These are phyloP conservation scores for Camillea tinctor DNA, from an alignment of 2,329 filamentous ascomycete species.

Conservation along the genomic window DNA sequence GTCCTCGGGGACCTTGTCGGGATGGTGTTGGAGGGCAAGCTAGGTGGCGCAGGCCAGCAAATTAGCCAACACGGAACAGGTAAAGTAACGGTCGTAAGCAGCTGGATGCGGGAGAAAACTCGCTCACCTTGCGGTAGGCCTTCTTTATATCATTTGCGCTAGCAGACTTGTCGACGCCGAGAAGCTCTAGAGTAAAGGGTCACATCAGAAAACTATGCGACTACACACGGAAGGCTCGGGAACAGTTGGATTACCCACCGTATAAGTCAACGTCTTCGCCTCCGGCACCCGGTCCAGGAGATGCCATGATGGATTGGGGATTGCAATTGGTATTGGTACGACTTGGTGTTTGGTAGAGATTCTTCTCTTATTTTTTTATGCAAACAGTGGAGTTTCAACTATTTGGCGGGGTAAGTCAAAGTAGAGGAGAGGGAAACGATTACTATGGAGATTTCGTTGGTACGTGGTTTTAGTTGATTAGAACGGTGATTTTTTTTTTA, in stretches of 20 bases:
- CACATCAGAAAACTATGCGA: slow-evolving; percentile 6
- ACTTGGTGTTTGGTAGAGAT: background rate
- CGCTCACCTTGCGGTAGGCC: slow-evolving; percentile 83
- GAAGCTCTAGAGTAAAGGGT: slow-evolving; percentile 58
- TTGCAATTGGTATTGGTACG: background rate
- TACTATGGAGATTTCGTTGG: background rate
- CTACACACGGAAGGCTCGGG: background rate
- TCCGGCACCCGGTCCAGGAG: slow-evolving; percentile 23
- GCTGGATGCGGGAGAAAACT: background rate
- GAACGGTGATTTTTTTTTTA: too few relatives aligned
- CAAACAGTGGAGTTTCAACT: slow-evolving; percentile 24
- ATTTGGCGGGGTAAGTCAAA: slow-evolving; percentile 27
- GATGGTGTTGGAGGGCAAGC: slow-evolving; percentile 86
- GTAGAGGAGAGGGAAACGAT: background rate
- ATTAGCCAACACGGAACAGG: background rate
- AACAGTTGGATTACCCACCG: slow-evolving; percentile 31
- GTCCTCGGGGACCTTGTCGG: slow-evolving; percentile 89
- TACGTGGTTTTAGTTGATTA: background rate
- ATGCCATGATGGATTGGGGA: slow-evolving; percentile 23
- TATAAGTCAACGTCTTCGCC: slow-evolving; percentile 59
- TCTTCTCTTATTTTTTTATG: background rate
- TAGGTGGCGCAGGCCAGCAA: slow-evolving; percentile 36
- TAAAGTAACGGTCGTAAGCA: background rate
- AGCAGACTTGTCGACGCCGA: slow-evolving; percentile 71
- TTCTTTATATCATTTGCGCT: slow-evolving; percentile 85